Conservation (phyloP, 1,284 basidiomycete species). For the Stereum hirsutum region DNA sequence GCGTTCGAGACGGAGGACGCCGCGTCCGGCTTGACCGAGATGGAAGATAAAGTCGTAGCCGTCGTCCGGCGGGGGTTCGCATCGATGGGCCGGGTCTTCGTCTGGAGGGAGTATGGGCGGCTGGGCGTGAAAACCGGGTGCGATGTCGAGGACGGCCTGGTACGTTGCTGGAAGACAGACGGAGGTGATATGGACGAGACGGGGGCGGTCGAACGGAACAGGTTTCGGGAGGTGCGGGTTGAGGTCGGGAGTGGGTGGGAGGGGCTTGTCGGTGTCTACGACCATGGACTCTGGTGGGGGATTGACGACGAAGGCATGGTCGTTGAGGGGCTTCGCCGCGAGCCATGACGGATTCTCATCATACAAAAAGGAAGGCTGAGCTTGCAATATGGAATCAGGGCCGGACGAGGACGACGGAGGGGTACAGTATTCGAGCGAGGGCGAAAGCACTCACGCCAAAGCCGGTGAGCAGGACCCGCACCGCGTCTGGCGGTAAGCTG, state of each 20-base stretch:
- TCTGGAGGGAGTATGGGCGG: slow-evolving; percentile 47
- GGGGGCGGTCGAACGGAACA: slow-evolving; percentile 15
- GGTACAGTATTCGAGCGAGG: slow-evolving; percentile 1
- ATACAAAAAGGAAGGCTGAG: slow-evolving; percentile 46
- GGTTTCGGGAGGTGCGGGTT: too few relatives aligned
- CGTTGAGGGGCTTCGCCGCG: slow-evolving; percentile 47
- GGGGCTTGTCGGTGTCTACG: slow-evolving; percentile 10
- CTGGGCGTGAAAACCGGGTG: slow-evolving; percentile 50
- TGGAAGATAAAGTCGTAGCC: slow-evolving; percentile 74
- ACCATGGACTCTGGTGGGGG: slow-evolving; percentile 22
- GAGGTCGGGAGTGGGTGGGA: slow-evolving; percentile 9
- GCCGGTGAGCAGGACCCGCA: slow-evolving; percentile 46
- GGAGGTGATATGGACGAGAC: slow-evolving; percentile 49
- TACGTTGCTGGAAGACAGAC: slow-evolving; percentile 57
- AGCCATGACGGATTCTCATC: slow-evolving; percentile 56
- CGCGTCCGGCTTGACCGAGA: slow-evolving; percentile 59
- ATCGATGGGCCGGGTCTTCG: slow-evolving; percentile 21
- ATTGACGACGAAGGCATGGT: slow-evolving; percentile 35
- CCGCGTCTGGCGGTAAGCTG: too few relatives aligned
- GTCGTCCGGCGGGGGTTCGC: slow-evolving; percentile 34
- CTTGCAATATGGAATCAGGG: slow-evolving; percentile 5
- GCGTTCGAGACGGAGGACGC: slow-evolving; percentile 55
- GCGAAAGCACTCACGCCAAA: slow-evolving; percentile 41
- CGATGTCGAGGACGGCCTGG: slow-evolving; percentile 44
- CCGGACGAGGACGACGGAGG: not conserved